A percentile compares a stretch with the other conserved stretches of the same genome.
Evolutionary conservation across 2,329 filamentous ascomycete species (phyloP).

Genomic region (Lasiodiplodia hormozganensis): DNA sequence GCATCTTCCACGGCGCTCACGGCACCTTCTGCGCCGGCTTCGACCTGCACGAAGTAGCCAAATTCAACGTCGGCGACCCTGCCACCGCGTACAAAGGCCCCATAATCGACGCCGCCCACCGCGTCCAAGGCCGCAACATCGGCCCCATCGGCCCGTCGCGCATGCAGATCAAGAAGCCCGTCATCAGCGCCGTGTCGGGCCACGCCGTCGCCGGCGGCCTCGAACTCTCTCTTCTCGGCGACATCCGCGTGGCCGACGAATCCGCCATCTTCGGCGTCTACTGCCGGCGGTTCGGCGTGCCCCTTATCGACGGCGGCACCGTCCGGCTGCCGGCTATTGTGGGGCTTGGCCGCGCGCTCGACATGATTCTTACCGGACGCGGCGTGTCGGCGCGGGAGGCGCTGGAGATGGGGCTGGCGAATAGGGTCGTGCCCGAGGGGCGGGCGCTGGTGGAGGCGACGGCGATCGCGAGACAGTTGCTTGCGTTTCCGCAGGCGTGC

Average conservation of each 20-base stretch:
- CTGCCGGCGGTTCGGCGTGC: conserved; percentile 61
- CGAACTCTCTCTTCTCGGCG: conserved; percentile 60
- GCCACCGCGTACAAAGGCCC: background rate
- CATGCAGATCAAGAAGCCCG: conserved; percentile 58
- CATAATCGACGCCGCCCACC: conserved; percentile 34
- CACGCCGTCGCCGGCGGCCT: conserved; percentile 63
- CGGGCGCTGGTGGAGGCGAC: no score
- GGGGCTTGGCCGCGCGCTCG: conserved; percentile 53
- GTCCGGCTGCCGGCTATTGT: conserved; percentile 60
- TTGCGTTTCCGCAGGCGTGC: conserved; percentile 60
- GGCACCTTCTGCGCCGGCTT: conserved; percentile 62
- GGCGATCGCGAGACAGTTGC: conserved; percentile 53
- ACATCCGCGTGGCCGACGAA: conserved; percentile 62
- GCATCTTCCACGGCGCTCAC: conserved; percentile 58
- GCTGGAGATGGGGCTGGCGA: no score
- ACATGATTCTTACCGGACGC: conserved; percentile 64
- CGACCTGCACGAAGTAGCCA: conserved; percentile 58
- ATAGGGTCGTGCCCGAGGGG: no score
- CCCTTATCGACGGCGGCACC: conserved; percentile 60
- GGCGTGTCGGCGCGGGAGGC: conserved; percentile 59
- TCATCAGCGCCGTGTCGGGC: conserved; percentile 61
- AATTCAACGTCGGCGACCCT: conserved; percentile 16
- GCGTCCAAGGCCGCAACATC: conserved; percentile 46
- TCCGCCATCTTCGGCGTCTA: conserved; percentile 64
- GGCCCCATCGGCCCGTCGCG: conserved; percentile 61